A percentile compares a stretch with the other conserved stretches of the same genome.
phyloP scores from a whole-genome alignment of 352 stramenopile species.

The Peronospora belbahrii region DNA sequence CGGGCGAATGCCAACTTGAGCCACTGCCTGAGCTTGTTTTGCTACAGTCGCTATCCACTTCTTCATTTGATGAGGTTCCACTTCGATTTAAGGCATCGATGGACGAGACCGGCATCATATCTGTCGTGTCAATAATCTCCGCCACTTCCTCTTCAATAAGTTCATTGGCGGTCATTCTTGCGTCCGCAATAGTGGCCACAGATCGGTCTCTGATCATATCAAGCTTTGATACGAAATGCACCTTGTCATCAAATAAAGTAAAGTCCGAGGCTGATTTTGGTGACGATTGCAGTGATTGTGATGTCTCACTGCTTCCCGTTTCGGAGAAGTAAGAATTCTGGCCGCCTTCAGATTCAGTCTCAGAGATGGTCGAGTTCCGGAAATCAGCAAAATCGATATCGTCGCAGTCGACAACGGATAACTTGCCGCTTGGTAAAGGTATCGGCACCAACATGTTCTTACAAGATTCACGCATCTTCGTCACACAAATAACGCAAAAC shows the following conservation, averaged over 20 bases:
- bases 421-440: constrained; percentile 15
- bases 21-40: constrained; percentile 8
- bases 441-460: constrained; percentile 17
- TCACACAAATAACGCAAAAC: constrained; percentile 59
- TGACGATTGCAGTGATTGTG: constrained; percentile 16
- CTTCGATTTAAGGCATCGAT: constrained; percentile 4
- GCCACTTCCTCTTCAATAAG: constrained; percentile 26
- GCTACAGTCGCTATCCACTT: constrained; percentile 5
- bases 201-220: constrained; percentile 33
- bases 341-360: constrained; percentile 43
- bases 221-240: constrained; percentile 29
- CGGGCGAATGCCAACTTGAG: constrained; percentile 15
- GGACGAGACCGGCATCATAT: constrained; percentile 32
- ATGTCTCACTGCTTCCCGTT: constrained; percentile 19
- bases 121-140: constrained; percentile 40
- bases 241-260: constrained; percentile 23
- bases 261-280: constrained; percentile 16
- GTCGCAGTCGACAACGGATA: constrained; percentile 20
- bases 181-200: constrained; percentile 13
- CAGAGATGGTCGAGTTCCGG: constrained; percentile 29
- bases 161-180: constrained; percentile 15
- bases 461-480: constrained; percentile 38
- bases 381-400: constrained; percentile 12
- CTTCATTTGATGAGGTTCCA: neutral
- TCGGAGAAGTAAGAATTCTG: constrained; percentile 33